phyloP scores from a whole-genome alignment of 192 early-diverging fungal genomes.

The Coemansia sp. region DNA sequence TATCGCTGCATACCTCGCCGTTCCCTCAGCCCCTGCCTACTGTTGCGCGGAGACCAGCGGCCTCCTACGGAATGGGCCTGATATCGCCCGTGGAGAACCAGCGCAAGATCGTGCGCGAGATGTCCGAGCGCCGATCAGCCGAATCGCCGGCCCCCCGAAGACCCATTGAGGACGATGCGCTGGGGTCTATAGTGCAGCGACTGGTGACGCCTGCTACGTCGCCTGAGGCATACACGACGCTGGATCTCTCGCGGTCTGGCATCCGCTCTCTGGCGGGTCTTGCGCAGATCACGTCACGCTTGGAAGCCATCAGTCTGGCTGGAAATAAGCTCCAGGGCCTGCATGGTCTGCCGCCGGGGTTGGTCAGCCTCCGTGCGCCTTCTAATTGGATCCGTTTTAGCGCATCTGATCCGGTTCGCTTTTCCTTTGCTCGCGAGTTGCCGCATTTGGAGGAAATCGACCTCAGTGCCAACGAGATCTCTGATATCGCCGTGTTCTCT shows the following conservation, averaged over 20 bases:
- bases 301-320: slow-evolving; percentile 42
- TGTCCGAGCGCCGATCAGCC: slow-evolving; percentile 33
- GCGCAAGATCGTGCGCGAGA: slow-evolving; percentile 34
- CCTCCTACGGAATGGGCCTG: slow-evolving; percentile 31
- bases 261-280: slow-evolving; percentile 46
- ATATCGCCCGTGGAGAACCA: slow-evolving; percentile 45
- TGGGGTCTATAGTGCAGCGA: slow-evolving; percentile 48
- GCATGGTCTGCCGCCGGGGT: slow-evolving; percentile 34
- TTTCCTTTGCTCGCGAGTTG: slow-evolving; percentile 48
- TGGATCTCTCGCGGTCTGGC: slow-evolving; percentile 42
- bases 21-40: slow-evolving; percentile 41
- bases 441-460: slow-evolving; percentile 51
- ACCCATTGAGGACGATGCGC: slow-evolving; percentile 42
- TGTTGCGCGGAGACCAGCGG: not conserved
- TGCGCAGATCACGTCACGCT: slow-evolving; percentile 33
- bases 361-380: slow-evolving; percentile 39
- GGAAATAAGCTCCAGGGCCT: slow-evolving; percentile 46
- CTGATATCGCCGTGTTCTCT: slow-evolving; percentile 47
- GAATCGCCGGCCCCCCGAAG: slow-evolving; percentile 9
- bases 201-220: slow-evolving; percentile 42
- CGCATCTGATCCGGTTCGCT: slow-evolving; percentile 14
- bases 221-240: slow-evolving; percentile 39
- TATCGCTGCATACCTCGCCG: slow-evolving; percentile 34
- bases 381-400: slow-evolving; percentile 52
- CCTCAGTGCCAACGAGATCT: slow-evolving; percentile 46